These are phyloP conservation scores for Barnettozyma sucrosica DNA, from an alignment of 805 yeast genomes.

Conservation along the genomic window DNA sequence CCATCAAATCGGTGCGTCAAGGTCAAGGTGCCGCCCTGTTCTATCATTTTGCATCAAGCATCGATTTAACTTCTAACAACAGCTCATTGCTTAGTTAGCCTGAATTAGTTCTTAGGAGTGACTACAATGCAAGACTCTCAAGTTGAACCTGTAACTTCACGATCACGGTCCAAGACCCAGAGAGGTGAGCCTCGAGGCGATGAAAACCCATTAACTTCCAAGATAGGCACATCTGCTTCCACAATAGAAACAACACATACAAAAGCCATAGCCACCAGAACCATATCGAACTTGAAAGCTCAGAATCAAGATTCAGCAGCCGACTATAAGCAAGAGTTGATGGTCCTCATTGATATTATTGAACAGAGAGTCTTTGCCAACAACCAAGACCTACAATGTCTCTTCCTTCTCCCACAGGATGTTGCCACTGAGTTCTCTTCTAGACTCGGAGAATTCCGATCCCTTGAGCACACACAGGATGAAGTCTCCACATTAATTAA, in stretches of 20 bases:
- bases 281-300: background rate
- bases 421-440: background rate
- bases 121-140: background rate
- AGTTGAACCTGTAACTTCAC: no score
- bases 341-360: background rate
- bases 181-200: background rate
- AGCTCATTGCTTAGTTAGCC: background rate
- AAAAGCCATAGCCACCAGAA: background rate
- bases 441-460: background rate
- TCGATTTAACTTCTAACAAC: no score
- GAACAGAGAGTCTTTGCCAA: background rate
- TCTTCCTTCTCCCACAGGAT: background rate
- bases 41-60: background rate
- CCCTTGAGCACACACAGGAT: background rate
- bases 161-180: background rate
- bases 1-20: no score
- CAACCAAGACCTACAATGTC: background rate
- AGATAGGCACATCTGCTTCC: background rate
- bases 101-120: background rate
- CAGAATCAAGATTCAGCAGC: background rate
- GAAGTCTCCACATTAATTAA: background rate
- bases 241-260: no score
- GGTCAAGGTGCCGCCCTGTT: no score
- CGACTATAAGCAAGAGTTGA: no score
- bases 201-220: background rate